phyloP scores from a whole-genome alignment of 345 rosid species.

The Carallia pectinifolia region DNA sequence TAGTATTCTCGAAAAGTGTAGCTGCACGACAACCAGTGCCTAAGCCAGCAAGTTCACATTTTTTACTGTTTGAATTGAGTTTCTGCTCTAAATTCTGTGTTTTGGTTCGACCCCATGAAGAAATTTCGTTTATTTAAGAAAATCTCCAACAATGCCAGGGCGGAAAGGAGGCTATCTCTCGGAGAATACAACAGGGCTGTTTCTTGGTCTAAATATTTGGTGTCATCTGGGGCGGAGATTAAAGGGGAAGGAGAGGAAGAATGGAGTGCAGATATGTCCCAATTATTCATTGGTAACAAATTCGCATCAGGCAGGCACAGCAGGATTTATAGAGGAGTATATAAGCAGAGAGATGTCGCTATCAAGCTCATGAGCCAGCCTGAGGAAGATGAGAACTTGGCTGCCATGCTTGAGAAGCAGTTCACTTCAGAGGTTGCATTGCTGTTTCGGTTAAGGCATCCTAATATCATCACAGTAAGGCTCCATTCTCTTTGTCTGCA shows the following conservation, averaged over 20 bases:
- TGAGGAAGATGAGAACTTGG: slow-evolving; percentile 67
- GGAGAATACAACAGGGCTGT: slow-evolving; percentile 67
- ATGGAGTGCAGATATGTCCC: slow-evolving; percentile 85
- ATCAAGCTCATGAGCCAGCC: slow-evolving; percentile 76
- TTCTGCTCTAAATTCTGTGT: neutral
- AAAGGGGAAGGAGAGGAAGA: slow-evolving; percentile 65
- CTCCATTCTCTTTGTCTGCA: neutral
- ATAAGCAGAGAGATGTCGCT: slow-evolving; percentile 69
- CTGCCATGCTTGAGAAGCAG: slow-evolving; percentile 56
- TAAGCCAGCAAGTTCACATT: slow-evolving; percentile 14
- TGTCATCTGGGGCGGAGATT: slow-evolving; percentile 70
- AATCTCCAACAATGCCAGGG: slow-evolving; percentile 46
- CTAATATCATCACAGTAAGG: slow-evolving; percentile 72
- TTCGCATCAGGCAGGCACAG: slow-evolving; percentile 79
- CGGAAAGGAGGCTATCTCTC: slow-evolving; percentile 57
- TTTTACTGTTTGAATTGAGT: slow-evolving; percentile 6
- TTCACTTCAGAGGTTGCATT: slow-evolving; percentile 73
- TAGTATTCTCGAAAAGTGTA: slow-evolving; percentile 29
- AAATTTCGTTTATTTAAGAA: slow-evolving; percentile 58
- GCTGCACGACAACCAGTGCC: slow-evolving; percentile 20
- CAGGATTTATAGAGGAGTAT: slow-evolving; percentile 73
- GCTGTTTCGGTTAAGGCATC: slow-evolving; percentile 55
- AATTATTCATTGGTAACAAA: slow-evolving; percentile 60
- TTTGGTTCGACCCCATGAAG: slow-evolving; percentile 45
- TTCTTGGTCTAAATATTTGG: slow-evolving; percentile 82